Evolutionary conservation across 495 filamentous ascomycete genomes (phyloP).

Genomic region (Tuber microsphaerosporum): DNA sequence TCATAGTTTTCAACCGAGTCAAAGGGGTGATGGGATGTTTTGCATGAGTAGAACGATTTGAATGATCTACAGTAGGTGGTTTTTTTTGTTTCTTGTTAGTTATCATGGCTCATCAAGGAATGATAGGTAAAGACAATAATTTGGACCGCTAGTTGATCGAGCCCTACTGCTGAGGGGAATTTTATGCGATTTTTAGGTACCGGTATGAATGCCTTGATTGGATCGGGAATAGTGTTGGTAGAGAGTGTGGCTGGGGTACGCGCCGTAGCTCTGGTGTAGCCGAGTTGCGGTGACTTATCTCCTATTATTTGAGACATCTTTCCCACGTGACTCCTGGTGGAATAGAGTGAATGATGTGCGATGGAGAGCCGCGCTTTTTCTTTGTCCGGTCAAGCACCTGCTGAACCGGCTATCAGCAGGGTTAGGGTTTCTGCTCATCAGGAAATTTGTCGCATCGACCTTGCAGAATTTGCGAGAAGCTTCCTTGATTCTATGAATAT

Average conservation of each 20-base stretch:
- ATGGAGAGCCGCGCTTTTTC: background rate
- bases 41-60: too few relatives aligned
- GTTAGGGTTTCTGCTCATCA: background rate
- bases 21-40: too few relatives aligned
- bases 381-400: background rate
- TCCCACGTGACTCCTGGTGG: background rate
- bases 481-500: background rate
- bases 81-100: background rate
- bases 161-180: background rate
- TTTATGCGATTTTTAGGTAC: background rate
- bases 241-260: background rate
- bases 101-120: background rate
- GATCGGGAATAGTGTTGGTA: background rate
- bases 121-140: background rate
- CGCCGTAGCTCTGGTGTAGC: background rate
- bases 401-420: background rate
- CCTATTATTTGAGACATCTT: background rate
- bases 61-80: background rate
- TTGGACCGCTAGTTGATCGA: background rate
- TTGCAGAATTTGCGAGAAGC: background rate
- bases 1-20: too few relatives aligned
- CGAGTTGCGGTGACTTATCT: background rate
- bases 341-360: background rate
- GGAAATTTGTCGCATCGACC: background rate
- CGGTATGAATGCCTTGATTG: background rate